Evolutionary conservation across 2,329 filamentous ascomycete species (phyloP), one percentile per base, ranked within the genome.

Genomic region (Verticillium klebahnii): DNA sequence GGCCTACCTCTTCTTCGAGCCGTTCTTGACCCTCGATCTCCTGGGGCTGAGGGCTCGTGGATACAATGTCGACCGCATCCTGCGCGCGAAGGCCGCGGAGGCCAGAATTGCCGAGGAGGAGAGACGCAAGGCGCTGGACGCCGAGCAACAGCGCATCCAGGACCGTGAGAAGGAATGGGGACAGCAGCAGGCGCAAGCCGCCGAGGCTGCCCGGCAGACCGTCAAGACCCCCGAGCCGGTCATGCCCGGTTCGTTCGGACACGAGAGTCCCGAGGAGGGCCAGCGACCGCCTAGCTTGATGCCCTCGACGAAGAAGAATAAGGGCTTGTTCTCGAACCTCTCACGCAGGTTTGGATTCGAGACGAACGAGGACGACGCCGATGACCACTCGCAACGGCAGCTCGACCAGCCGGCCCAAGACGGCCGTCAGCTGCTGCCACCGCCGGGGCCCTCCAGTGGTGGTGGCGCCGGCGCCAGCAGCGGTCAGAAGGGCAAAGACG

Each of bases 51-150:
- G 92, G 69, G 87, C 88, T 63, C 92, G 95, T 66, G 95, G 95
- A 1, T 98, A 97, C 80, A 98, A 99, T 67, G 95, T 99, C 45
- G 92, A 97, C 70, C 89, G 95, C 58, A 98, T 99, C 65, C 82
- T 99, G 25, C 87, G 92, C 40, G 89, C 89, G 60, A 96, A 96
- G 77, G 92, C 90, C 23, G 91, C 91, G 2, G 93, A 98, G 74
- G 91, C 92, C 6, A 86, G 91, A 59, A 88, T 98, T 66, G 93
- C 92, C 0, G 93, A 97, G 70, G 90, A 91, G 69, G 88, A 92
- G 72, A 85, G 91, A 57, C 88, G 89, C 69, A 89, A 89, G 69
- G 87, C 90, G 39, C 74, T 93, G 6, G 89, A 91, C 65, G 85
- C 86, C 57, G 92, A 96, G 70, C 85, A 89, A 66, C 85, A 86